A percentile compares a stretch with the other conserved stretches of the same genome.
Conservation (phyloP, 2,329 filamentous ascomycete genomes). For the Alternaria sp. region DNA sequence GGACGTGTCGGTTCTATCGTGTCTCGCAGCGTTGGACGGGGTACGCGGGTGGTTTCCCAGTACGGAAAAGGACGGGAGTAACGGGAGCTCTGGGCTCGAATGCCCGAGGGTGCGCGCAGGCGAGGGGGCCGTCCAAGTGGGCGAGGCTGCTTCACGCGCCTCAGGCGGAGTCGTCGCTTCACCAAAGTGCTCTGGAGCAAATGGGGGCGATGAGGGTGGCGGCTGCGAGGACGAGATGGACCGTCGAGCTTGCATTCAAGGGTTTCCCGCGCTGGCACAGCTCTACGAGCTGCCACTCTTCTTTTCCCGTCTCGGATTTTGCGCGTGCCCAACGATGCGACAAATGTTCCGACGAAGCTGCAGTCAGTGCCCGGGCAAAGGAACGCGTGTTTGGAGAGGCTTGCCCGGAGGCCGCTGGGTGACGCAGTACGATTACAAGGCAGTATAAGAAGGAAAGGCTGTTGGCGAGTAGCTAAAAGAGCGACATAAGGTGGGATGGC, state of each 20-base stretch:
- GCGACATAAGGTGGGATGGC: constrained; percentile 48
- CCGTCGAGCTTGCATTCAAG: constrained; percentile 54
- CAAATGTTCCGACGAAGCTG: constrained; percentile 17
- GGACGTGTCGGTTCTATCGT: constrained; percentile 56
- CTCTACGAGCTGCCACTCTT: constrained; percentile 29
- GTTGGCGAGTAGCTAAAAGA: constrained; percentile 46
- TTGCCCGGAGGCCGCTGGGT: constrained; percentile 31
- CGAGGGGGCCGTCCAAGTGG: constrained; percentile 52
- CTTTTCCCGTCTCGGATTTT: constrained; percentile 28
- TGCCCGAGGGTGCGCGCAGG: constrained; percentile 53
- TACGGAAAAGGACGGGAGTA: constrained; percentile 46
- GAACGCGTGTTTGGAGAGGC: constrained; percentile 25
- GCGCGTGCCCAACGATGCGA: constrained; percentile 32
- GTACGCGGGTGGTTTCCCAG: constrained; percentile 47
- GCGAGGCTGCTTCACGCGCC: constrained; percentile 41
- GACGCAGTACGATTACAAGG: constrained; percentile 42
- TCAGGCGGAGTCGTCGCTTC: constrained; percentile 34
- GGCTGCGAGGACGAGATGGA: constrained; percentile 43
- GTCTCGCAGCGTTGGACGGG: constrained; percentile 46
- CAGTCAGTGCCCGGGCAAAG: constrained; percentile 15
- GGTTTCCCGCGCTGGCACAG: constrained; percentile 29
- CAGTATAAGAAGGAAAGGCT: constrained; percentile 49
- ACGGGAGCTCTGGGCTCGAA: constrained; percentile 54
- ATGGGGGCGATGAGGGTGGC: constrained; percentile 49
- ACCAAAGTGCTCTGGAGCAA: constrained; percentile 37